phyloP scores from a whole-genome alignment of 106 monocot species.

The Ottelia alismoides region DNA sequence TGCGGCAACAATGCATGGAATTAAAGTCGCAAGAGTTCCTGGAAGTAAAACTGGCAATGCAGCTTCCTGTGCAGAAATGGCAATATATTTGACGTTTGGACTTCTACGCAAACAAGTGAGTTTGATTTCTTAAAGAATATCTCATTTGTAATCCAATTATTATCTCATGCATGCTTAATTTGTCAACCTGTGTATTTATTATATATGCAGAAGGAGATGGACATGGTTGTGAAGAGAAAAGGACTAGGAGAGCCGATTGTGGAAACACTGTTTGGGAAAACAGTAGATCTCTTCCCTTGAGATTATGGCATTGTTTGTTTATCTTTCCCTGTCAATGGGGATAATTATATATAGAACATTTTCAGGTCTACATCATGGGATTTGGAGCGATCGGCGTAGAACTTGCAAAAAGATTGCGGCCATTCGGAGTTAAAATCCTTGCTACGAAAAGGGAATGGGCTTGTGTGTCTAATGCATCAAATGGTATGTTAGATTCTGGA shows the following conservation, averaged over 20 bases:
- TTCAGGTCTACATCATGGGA: no score
- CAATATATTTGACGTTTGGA: constrained; percentile 87
- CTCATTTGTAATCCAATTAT: not conserved
- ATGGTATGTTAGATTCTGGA: no score
- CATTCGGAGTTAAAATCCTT: no score
- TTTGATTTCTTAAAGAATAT: not conserved
- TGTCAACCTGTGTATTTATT: constrained; percentile 2
- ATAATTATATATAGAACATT: no score
- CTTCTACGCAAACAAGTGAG: constrained; percentile 86
- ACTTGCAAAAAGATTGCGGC: no score
- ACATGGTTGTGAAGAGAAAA: constrained; percentile 37
- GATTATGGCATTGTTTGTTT: no score
- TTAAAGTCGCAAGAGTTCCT: constrained; percentile 92
- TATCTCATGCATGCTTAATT: no score
- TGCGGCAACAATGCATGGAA: constrained; percentile 67
- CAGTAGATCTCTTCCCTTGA: no score
- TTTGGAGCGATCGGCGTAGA: no score
- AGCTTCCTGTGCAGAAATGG: constrained; percentile 87
- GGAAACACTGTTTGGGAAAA: constrained; percentile 83
- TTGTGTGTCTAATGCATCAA: no score
- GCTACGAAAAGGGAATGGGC: no score
- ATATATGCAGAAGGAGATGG: constrained; percentile 97
- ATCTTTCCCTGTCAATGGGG: no score
- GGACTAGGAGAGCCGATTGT: constrained; percentile 55
- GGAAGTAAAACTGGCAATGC: constrained; percentile 71